Base-by-base conservation (phyloP, 176 grass and related monocot genomes). In the Eragrostis nindensis region DNA sequence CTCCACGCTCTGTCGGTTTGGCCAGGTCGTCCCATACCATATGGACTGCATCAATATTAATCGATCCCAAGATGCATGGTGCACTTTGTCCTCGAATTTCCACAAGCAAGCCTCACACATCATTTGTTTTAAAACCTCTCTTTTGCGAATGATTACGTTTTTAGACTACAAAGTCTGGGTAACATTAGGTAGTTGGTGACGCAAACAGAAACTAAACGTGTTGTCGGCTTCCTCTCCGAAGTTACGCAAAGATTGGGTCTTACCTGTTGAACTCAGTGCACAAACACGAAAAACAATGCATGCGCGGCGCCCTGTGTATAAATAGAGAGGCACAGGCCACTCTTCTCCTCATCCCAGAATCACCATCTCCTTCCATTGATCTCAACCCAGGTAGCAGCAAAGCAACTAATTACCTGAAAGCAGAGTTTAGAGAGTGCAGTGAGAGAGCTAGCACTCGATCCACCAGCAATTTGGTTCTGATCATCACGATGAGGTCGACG, bases 201-300 rank as follows among this genome's bases (percentile, higher is more conserved):
- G 49, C 15, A 17, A 60, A 22, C 54, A 21, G 7, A 22, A 6
- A 57, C 11, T 12, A 60, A 60, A 80, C 56, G 45, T 16, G 6
- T n/a, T 64, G 80, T 82, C 30, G 29, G 68, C n/a, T 57, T 11
- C 24, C 57, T 61, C 57, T 61, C 24, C 4, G 4, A 4, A 43
- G 4, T 8, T 17, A 71, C 66, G 46, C 61, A 44, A 26, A 36
- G 67, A 75, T 64, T 19, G 0, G 42, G 81, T 74, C 52, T 67
- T 21, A 7, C 24, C 0, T 10, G 15, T 83, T 83, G 86, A 88
- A 88, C 80, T 61, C 17, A 60, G 86, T 49, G 11, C 60, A 16
- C 17, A 78, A 63, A 67, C 36, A 69, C 45, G 43, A 12, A 9
- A 11, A 0, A 11, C 46, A 47, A 13, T 41, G 30, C 63, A 55